phyloP scores from a whole-genome alignment of 163 green algal genomes.

The Botryococcus braunii region DNA sequence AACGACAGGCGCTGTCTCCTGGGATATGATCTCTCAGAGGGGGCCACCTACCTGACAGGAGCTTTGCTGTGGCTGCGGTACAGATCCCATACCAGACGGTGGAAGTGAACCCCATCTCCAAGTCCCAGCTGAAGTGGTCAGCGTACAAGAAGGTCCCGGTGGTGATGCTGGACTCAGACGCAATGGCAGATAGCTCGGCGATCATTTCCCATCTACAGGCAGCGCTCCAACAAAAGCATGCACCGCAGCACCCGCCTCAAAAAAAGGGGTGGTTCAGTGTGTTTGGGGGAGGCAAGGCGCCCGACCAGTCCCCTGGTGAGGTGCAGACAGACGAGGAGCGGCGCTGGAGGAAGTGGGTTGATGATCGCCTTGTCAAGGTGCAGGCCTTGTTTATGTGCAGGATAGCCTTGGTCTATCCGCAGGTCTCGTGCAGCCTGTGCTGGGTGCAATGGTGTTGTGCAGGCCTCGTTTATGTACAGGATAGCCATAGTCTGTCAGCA shows the following conservation, averaged over 20 bases:
- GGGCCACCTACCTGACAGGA: too few relatives aligned
- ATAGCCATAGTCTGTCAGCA: too few relatives aligned
- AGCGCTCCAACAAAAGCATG: constrained; percentile 35
- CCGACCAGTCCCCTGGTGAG: background rate
- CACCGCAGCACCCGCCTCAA: background rate
- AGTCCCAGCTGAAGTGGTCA: constrained; percentile 86
- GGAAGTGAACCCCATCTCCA: constrained; percentile 94
- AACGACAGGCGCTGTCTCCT: too few relatives aligned
- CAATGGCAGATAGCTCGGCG: constrained; percentile 64
- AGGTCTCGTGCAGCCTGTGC: too few relatives aligned
- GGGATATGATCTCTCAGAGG: too few relatives aligned
- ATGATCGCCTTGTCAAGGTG: constrained; percentile 40
- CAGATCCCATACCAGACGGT: constrained; percentile 86
- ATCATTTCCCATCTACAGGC: constrained; percentile 68
- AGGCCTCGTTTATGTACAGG: too few relatives aligned
- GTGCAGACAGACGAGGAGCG: constrained; percentile 42
- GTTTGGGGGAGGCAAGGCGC: background rate
- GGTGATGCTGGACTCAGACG: constrained; percentile 63
- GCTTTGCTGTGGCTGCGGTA: background rate
- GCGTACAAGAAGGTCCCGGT: constrained; percentile 91
- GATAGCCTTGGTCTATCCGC: too few relatives aligned
- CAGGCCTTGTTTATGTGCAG: too few relatives aligned
- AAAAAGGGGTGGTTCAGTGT: background rate
- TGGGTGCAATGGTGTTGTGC: too few relatives aligned
- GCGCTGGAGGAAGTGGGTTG: constrained; percentile 86